Evolutionary conservation across 2,329 filamentous ascomycete genomes (phyloP), one percentile per base, ranked within the genome.

Genomic region (Sordariomycetes sp.): DNA sequence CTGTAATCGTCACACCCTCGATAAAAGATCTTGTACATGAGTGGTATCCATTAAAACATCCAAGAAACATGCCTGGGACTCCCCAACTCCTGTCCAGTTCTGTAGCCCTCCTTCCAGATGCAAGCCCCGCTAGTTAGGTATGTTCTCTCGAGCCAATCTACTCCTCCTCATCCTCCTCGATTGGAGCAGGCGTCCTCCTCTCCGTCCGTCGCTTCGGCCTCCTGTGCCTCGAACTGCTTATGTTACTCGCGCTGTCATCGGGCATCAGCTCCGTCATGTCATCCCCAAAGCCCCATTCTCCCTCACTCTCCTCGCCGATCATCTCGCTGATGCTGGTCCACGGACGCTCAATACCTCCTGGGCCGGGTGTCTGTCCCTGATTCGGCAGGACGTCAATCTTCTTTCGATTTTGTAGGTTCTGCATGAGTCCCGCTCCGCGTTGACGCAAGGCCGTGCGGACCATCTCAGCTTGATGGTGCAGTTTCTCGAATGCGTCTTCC

Each of bases 401-500:
- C 10, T 59, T 69, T 41, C 67, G 78, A 58, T 59, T 76, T 61
- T 66, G 79, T 53, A 74, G 69, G 57, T 59, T 78, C 65, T 65
- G 69, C 46, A 72, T 73, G 5, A 96, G 65, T 2, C 86, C 88
- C 1, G 86, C 86, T 11, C 81, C 79, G 26, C 90, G 82, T 52
- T 92, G 83, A 6, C 88, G 81, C 5, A 96, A 68, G 1, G 81
- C 75, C 16, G 75, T 79, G 5, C 90, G 79, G 12, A 95, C 84
- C 14, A 69, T 58, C 59, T 95, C 87, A 3, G 90, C 90, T 49
- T 81, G 82, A 44, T 77, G 73, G 53, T 96, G 90, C n/a, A 96
- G 68, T 19, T 76, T 78, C 61, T 96, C 90, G 47, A 96, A 95
- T 0, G 88, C 87, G 51, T 95, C 86, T 57, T 96, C 90, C 17